These are phyloP conservation scores for Globisporangium uncinulatum DNA, from an alignment of 352 stramenopile genomes.

Conservation along the genomic window DNA sequence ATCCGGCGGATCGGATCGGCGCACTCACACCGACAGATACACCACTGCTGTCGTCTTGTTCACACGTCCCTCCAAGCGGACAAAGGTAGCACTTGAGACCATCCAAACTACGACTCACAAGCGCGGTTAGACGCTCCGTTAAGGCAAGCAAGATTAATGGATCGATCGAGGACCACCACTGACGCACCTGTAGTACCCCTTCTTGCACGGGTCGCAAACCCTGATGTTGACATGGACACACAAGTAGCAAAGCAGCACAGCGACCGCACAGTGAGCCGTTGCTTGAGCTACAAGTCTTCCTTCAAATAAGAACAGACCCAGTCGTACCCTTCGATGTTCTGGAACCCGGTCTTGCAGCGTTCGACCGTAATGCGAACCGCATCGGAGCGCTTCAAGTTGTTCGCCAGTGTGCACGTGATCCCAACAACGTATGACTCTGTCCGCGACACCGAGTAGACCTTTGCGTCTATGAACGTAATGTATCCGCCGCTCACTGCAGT, in stretches of 20 bases:
- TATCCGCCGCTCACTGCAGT: conserved; percentile 32
- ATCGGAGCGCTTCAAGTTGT: conserved; percentile 6
- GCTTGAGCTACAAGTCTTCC: too few relatives aligned
- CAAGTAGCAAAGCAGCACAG: background rate
- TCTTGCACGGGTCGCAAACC: conserved; percentile 46
- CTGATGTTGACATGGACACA: conserved; percentile 11
- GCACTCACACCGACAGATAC: conserved; percentile 30
- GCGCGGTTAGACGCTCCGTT: background rate
- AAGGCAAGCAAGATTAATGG: background rate
- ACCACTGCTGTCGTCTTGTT: conserved; percentile 26
- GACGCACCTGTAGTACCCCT: conserved; percentile 57
- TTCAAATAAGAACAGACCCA: background rate
- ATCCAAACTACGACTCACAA: conserved; percentile 34
- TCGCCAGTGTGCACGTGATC: conserved; percentile 36
- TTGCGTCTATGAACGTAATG: conserved; percentile 37
- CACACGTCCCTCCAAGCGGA: conserved; percentile 44
- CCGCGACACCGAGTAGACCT: conserved; percentile 28
- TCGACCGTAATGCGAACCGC: conserved; percentile 40
- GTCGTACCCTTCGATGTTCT: conserved; percentile 51
- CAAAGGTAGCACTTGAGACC: conserved; percentile 57
- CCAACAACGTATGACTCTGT: conserved; percentile 29
- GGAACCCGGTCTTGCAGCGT: conserved; percentile 49
- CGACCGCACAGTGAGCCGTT: conserved; percentile 1
- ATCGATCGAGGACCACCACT: background rate
- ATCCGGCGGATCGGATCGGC: conserved; percentile 36